These are phyloP conservation scores for Craspedostauros australis DNA, from an alignment of 108 stramenopile genomes.

Conservation along the genomic window DNA sequence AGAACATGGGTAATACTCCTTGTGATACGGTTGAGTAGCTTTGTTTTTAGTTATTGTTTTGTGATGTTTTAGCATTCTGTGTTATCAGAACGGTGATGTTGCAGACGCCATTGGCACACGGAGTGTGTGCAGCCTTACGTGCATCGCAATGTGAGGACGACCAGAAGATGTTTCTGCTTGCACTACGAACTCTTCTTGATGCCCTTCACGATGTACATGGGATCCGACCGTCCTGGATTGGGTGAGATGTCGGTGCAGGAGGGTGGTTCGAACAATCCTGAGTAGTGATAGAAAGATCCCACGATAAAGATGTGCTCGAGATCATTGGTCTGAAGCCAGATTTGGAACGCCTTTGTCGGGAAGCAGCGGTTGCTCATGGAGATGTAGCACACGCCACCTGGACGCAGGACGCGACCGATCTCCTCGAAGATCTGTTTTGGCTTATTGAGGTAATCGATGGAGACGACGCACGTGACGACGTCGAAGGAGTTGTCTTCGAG, in stretches of 20 bases:
- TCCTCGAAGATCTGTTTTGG: conserved; percentile 78
- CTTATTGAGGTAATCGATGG: conserved; percentile 87
- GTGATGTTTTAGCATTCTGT: no score
- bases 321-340: conserved; percentile 70
- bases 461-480: conserved; percentile 90
- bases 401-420: conserved; percentile 84
- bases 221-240: conserved; percentile 87
- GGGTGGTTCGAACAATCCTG: conserved; percentile 79
- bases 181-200: conserved; percentile 39
- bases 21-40: no score
- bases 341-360: conserved; percentile 43
- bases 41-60: no score
- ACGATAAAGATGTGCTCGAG: conserved; percentile 93
- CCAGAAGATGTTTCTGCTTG: background rate
- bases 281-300: conserved; percentile 89
- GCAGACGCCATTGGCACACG: no score
- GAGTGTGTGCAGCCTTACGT: no score
- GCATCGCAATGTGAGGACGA: no score
- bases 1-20: no score
- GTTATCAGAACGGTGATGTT: no score
- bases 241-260: conserved; percentile 82
- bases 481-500: conserved; percentile 85
- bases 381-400: conserved; percentile 82
- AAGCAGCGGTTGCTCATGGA: conserved; percentile 87
- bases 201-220: conserved; percentile 88